These are phyloP conservation scores for Grammothele lineata DNA, from an alignment of 768 basidiomycete species.

Conservation along the genomic window DNA sequence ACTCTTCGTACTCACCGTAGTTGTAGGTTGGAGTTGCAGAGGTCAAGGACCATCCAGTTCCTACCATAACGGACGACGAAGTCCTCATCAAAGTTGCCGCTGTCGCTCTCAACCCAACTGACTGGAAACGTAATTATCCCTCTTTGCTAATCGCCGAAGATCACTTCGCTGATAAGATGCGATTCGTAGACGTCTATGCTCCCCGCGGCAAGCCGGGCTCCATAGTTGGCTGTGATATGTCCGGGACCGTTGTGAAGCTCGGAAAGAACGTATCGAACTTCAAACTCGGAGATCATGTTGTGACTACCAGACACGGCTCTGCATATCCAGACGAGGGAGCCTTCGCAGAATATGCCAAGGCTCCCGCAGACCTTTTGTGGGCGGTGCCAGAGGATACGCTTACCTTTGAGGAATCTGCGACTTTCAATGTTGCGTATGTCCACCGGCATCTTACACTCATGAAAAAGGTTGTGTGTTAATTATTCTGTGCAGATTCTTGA, in stretches of 20 bases:
- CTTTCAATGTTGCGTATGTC: not conserved
- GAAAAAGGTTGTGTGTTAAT: not conserved
- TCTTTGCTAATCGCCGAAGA: too few relatives aligned
- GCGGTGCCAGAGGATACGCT: conserved; percentile 11
- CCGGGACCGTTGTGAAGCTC: conserved; percentile 20
- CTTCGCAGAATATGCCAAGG: conserved; percentile 26
- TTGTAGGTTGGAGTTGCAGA: too few relatives aligned
- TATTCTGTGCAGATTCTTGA: conserved; percentile 13
- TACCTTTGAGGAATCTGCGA: conserved; percentile 16
- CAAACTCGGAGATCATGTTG: conserved; percentile 25
- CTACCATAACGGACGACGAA: conserved; percentile 13
- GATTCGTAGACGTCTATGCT: not conserved
- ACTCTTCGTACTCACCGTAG: too few relatives aligned
- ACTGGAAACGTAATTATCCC: conserved; percentile 13
- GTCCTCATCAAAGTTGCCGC: conserved; percentile 15
- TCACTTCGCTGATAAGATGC: too few relatives aligned
- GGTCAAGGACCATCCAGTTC: conserved; percentile 13
- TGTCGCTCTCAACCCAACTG: conserved; percentile 16
- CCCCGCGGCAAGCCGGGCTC: conserved; percentile 8
- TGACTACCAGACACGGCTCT: conserved; percentile 24
- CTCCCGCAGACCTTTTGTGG: conserved; percentile 19
- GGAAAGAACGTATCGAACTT: conserved; percentile 17
- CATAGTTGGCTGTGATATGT: conserved; percentile 23
- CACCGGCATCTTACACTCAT: not conserved
- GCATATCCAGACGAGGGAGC: conserved; percentile 18